These are phyloP conservation scores for Anisodus acutangulus DNA, from an alignment of 257 asterid species.

Conservation along the genomic window DNA sequence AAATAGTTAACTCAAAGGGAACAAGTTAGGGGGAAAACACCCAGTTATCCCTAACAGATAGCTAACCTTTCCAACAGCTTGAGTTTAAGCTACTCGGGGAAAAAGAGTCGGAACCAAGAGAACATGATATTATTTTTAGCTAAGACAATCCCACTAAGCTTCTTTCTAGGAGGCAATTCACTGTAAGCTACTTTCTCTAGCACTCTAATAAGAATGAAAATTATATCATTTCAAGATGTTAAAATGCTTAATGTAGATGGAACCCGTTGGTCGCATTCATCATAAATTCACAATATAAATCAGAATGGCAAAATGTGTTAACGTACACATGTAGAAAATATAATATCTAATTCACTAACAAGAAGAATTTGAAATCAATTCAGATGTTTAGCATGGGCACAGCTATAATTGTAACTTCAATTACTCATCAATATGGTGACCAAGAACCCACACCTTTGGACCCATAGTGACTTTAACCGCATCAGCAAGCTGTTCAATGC, in stretches of 20 bases:
- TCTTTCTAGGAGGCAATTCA: not conserved
- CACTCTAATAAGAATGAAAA: not conserved
- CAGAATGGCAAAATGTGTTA: not conserved
- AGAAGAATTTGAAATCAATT: not conserved
- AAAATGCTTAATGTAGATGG: not conserved
- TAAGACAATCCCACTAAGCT: not conserved
- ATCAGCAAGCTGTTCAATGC: slow-evolving; percentile 94
- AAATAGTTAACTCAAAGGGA: not conserved
- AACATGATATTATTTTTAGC: not conserved
- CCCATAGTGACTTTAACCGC: slow-evolving; percentile 97
- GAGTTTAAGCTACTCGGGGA: not conserved
- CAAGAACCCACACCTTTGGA: slow-evolving; percentile 63
- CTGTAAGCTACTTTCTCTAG: not conserved
- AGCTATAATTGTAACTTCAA: not conserved
- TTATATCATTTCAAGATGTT: not conserved
- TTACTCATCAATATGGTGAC: not conserved
- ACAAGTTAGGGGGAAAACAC: not conserved
- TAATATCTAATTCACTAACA: not conserved
- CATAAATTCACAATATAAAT: not conserved
- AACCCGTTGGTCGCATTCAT: not conserved
- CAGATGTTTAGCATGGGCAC: not conserved
- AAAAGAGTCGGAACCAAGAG: not conserved
- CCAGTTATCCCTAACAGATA: not conserved
- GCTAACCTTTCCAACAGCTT: not conserved
- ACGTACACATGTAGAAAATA: not conserved